Percentiles rank a stretch among this genome's conserved stretches.
phyloP scores from a whole-genome alignment of 2,329 filamentous ascomycete species.

The Alternaria solani region DNA sequence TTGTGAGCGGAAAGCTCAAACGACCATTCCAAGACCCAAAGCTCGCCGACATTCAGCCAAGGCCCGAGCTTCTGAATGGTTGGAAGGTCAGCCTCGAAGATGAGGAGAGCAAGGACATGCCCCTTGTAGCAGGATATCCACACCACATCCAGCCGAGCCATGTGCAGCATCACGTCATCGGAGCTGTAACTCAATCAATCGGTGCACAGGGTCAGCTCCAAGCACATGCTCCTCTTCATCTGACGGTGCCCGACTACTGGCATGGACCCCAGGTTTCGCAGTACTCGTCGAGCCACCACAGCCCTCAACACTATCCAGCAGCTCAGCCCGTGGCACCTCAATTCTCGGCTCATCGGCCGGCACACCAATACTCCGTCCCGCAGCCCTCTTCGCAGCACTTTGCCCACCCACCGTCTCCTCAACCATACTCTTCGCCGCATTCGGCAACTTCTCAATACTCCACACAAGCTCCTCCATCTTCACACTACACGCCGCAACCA shows the following conservation, averaged over 20 bases:
- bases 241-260: slow-evolving; percentile 47
- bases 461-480: slow-evolving; percentile 24
- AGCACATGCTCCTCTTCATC: slow-evolving; percentile 36
- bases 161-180: slow-evolving; percentile 38
- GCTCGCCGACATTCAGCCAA: slow-evolving; percentile 44
- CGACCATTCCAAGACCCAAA: slow-evolving; percentile 48
- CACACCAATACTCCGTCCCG: slow-evolving; percentile 35
- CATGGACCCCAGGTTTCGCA: slow-evolving; percentile 34
- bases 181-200: slow-evolving; percentile 30
- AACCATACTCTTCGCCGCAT: slow-evolving; percentile 35
- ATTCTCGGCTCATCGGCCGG: slow-evolving; percentile 29
- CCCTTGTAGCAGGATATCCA: slow-evolving; percentile 38
- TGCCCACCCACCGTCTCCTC: slow-evolving; percentile 36
- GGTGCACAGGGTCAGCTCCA: slow-evolving; percentile 35
- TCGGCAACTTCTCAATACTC: slow-evolving; percentile 31
- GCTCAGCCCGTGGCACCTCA: slow-evolving; percentile 28
- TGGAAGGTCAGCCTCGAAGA: slow-evolving; percentile 51
- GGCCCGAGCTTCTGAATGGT: slow-evolving; percentile 44
- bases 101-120: slow-evolving; percentile 48
- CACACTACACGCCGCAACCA: slow-evolving; percentile 31
- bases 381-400: slow-evolving; percentile 33
- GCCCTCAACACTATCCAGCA: slow-evolving; percentile 36
- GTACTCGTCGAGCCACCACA: slow-evolving; percentile 37
- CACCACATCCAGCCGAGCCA: slow-evolving; percentile 41
- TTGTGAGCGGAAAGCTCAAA: slow-evolving; percentile 55